A percentile compares a stretch with the other conserved stretches of the same genome.
Evolutionary conservation across 768 basidiomycete genomes (phyloP).

Genomic region (Tylopilus rubrobrunneus): DNA sequence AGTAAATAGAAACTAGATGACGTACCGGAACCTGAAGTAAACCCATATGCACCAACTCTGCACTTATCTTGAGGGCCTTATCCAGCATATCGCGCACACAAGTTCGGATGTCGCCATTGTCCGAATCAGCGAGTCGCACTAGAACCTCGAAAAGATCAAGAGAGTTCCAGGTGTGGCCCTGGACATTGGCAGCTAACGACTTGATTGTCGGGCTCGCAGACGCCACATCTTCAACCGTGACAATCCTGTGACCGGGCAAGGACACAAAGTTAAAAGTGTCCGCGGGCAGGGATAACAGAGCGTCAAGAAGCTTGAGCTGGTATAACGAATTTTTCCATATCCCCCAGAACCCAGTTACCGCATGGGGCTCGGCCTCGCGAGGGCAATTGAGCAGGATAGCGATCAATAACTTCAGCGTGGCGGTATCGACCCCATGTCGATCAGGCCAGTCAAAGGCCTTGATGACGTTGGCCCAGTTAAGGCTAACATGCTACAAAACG

Average conservation of each 20-base stretch:
- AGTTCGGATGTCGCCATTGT: slow-evolving; percentile 63
- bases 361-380: slow-evolving; percentile 70
- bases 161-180: slow-evolving; percentile 93
- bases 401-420: slow-evolving; percentile 84
- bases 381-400: slow-evolving; percentile 82
- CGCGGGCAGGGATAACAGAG: slow-evolving; percentile 79
- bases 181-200: slow-evolving; percentile 83
- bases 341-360: slow-evolving; percentile 83
- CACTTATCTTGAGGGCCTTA: slow-evolving; percentile 88
- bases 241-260: slow-evolving; percentile 77
- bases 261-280: slow-evolving; percentile 93
- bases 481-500: slow-evolving; percentile 48
- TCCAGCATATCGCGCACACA: slow-evolving; percentile 90
- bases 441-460: slow-evolving; percentile 83
- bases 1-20: slow-evolving; percentile 10
- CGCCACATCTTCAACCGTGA: slow-evolving; percentile 85
- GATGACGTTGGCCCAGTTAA: slow-evolving; percentile 83
- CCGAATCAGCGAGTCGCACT: slow-evolving; percentile 72
- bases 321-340: slow-evolving; percentile 82
- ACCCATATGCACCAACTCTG: slow-evolving; percentile 93
- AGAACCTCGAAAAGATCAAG: slow-evolving; percentile 86
- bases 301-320: slow-evolving; percentile 84
- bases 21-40: slow-evolving; percentile 85
- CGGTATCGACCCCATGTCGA: slow-evolving; percentile 82
- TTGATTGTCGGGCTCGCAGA: slow-evolving; percentile 89